Conservation (phyloP, 2,329 filamentous ascomycete species). For the Coniochaeta sp. region DNA sequence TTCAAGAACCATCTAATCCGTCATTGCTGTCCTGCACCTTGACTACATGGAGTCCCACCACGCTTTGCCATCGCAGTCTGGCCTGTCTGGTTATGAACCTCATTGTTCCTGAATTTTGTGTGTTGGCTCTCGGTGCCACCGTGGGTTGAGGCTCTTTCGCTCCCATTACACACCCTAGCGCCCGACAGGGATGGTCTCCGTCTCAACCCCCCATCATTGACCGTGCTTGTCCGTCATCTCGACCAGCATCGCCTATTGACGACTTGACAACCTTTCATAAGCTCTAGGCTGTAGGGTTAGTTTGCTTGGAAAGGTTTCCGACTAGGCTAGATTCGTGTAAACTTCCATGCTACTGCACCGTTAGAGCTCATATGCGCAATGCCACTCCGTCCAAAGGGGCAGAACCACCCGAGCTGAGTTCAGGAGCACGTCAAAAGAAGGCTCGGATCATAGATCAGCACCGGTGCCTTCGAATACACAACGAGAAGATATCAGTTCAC, state of each 20-base stretch:
- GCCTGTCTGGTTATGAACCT: not conserved
- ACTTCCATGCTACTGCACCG: not conserved
- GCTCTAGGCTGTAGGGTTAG: not conserved
- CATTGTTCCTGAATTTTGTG: not conserved
- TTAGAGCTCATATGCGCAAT: not conserved
- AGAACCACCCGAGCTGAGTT: not conserved
- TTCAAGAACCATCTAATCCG: not conserved
- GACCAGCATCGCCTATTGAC: not conserved
- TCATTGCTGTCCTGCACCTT: not conserved
- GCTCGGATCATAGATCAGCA: not conserved
- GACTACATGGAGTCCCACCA: not conserved
- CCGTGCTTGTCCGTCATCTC: not conserved
- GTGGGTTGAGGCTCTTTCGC: not conserved
- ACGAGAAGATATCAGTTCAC: not conserved
- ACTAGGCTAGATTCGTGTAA: not conserved
- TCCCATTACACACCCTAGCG: not conserved
- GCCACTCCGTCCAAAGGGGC: not conserved
- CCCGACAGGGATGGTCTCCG: not conserved
- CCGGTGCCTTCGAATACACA: not conserved
- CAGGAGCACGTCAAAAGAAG: not conserved
- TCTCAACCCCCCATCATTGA: not conserved
- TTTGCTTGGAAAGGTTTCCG: not conserved
- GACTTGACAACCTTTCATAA: not conserved
- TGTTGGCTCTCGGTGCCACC: not conserved
- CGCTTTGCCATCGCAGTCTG: not conserved